phyloP scores from a whole-genome alignment of 2,329 filamentous ascomycete genomes.

The Apiospora kogelbergensis region DNA sequence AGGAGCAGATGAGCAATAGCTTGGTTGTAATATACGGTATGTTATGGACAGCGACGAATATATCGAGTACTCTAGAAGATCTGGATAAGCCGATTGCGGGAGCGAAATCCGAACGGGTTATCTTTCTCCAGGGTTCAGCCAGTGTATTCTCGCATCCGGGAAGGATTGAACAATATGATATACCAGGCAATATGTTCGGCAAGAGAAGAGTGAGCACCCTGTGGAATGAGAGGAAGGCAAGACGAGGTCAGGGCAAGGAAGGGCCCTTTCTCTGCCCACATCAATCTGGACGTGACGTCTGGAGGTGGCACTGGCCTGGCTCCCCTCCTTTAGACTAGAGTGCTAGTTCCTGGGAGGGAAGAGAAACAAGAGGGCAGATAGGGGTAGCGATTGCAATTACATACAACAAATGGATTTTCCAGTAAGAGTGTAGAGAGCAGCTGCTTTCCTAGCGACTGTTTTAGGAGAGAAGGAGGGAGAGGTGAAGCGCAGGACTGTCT shows the following conservation, averaged over 20 bases:
- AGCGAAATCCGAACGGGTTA: background rate
- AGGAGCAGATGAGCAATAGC: background rate
- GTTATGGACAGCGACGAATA: slow-evolving; percentile 3
- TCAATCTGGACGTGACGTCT: slow-evolving; percentile 1
- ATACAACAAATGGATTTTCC: background rate
- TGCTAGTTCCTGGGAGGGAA: background rate
- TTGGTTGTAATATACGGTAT: background rate
- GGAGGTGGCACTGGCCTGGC: background rate
- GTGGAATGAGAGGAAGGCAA: slow-evolving; percentile 4
- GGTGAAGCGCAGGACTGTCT: background rate
- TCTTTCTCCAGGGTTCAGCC: background rate
- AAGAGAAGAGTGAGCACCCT: background rate
- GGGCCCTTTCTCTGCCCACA: background rate
- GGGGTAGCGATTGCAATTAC: background rate
- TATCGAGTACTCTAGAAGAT: slow-evolving; percentile 2
- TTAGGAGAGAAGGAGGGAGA: background rate
- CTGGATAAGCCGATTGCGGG: background rate
- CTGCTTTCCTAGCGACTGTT: background rate
- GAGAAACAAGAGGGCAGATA: background rate
- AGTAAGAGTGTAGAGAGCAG: background rate
- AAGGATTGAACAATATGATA: background rate
- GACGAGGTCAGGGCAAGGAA: background rate
- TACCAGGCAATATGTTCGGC: background rate
- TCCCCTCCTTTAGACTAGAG: slow-evolving; percentile 1
- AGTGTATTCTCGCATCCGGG: background rate